Base-by-base conservation (phyloP, 805 yeast species). In the Metschnikowia proteae region DNA sequence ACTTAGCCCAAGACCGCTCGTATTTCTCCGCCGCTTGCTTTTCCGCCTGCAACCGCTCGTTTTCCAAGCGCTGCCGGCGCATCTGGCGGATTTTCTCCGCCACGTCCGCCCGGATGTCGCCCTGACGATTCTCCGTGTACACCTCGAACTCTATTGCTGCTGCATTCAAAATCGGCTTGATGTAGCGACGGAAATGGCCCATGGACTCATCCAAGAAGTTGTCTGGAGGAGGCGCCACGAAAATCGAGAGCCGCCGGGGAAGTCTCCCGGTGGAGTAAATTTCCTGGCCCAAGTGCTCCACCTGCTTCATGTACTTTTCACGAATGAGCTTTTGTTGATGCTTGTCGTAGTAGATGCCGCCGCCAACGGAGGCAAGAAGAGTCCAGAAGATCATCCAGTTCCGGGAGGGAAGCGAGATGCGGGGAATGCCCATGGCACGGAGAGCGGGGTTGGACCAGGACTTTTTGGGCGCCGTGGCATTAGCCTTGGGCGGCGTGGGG, bases 211-310 rank as follows among this genome's bases (percentile, higher is more conserved):
- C 94, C 43, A 92, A 68, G 57, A 81, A 88, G 63, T 92, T 97
- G 59, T 88, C 87, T 22, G 99, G 98, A 6, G 98, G 97, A n/a
- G 99, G 99, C 0, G 96, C 96, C 48, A 91, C 78, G 63, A 84
- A 91, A 1, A 94, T 82, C 1, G 87, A 81, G 41, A 94, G 71
- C 57, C 84, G 87, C 50, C 99, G 76, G 2, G 96, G 88, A 22
- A 78, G 59, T 46, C 76, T 74, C 49, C 79, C 68, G 1, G 82
- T 65, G 2, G 64, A 61, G 13, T 79, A 77, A 27, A 64, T 46
- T 44, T 64, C 72, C 26, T 78, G 62, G 10, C 92, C 80, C 39
- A 78, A 63, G 11, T 65, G 67, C 39, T 80, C 68, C 2, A 88
- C 96, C 44, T 70, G 57, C 17, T 74, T 74, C 73, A 85, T 81